phyloP scores from a whole-genome alignment of 208 protist genomes.

The Trypanosoma avium region DNA sequence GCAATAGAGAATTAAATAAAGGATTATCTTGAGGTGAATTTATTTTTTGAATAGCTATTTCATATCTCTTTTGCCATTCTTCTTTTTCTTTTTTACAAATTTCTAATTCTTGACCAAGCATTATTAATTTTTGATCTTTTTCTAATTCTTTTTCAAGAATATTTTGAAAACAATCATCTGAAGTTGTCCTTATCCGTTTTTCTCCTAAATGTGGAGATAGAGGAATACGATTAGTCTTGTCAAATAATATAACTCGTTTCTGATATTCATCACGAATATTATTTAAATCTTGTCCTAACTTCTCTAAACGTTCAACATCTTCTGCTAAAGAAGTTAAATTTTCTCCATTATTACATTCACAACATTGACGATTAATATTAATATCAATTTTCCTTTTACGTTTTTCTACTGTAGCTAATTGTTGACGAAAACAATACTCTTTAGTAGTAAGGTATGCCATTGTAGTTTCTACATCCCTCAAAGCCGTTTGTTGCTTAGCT shows the following conservation, averaged over 20 bases:
- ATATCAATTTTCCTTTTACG: slow-evolving; percentile 1
- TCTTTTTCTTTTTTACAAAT: not conserved
- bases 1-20: slow-evolving; percentile 22
- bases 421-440: slow-evolving; percentile 17
- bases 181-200: slow-evolving; percentile 15
- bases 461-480: slow-evolving; percentile 16
- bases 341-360: not conserved
- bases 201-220: not conserved
- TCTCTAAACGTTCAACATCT: slow-evolving; percentile 21
- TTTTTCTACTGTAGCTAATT: slow-evolving; percentile 3
- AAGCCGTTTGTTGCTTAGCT: slow-evolving; percentile 10
- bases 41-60: slow-evolving; percentile 7
- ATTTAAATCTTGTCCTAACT: slow-evolving; percentile 18
- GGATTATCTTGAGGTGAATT: slow-evolving; percentile 10
- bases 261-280: slow-evolving; percentile 16
- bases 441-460: slow-evolving; percentile 24
- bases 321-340: not conserved
- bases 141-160: slow-evolving; percentile 6
- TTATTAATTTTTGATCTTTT: slow-evolving; percentile 4
- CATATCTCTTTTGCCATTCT: slow-evolving; percentile 21
- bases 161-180: not conserved
- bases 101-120: slow-evolving; percentile 9
- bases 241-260: not conserved
- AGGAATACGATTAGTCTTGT: not conserved
- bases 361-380: slow-evolving; percentile 7